Base-by-base conservation (phyloP, 2,329 filamentous ascomycete species). In the Beauveria sp. region DNA sequence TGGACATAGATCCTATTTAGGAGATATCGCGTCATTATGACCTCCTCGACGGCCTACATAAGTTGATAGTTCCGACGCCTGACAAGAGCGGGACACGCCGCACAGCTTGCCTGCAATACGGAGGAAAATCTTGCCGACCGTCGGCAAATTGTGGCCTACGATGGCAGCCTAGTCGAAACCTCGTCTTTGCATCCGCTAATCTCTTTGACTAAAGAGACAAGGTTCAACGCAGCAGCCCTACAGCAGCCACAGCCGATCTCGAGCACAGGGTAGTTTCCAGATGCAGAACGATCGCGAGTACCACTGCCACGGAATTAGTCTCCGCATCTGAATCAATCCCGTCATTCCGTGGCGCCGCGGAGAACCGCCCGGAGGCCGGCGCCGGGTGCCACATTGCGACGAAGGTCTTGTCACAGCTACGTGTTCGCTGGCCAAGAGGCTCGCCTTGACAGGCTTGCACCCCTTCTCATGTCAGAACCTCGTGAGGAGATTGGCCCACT, bases 281-380 rank as follows among this genome's bases (percentile, higher is more conserved):
- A 48, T 57, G 44, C 55, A 57, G 43, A n/a, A 7, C 55, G 46
- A 40, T 48, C 22, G 22, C 55, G 55, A 55, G 41, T 37, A 54
- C n/a, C 37, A 18, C 30, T 50, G 44, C 44, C 20, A 41, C 44
- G 3, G 28, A 10, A 20, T 5, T 10, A n/a, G 26, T 43, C 55
- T n/a, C 55, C 55, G 55, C 44, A 40, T 4, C 20, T 30, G 44
- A 50, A 8, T 20, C 28, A 14, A 12, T 3, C 20, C 24, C 47
- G 24, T 18, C 47, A 3, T 7, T 18, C 43, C 54, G 54, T 37
- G 41, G 43, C 37, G 28, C n/a, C 28, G 41, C 53, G 41, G 43
- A n/a, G 43, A 18, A 47, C 41, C 3, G 2, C 22, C n/a, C 10
- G 28, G 24, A 10, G 4, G 22, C 12, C 37, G n/a, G 41, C n/a